Base-by-base conservation (phyloP, 176 grass and related monocot species). In the Elaeis guineensis region DNA sequence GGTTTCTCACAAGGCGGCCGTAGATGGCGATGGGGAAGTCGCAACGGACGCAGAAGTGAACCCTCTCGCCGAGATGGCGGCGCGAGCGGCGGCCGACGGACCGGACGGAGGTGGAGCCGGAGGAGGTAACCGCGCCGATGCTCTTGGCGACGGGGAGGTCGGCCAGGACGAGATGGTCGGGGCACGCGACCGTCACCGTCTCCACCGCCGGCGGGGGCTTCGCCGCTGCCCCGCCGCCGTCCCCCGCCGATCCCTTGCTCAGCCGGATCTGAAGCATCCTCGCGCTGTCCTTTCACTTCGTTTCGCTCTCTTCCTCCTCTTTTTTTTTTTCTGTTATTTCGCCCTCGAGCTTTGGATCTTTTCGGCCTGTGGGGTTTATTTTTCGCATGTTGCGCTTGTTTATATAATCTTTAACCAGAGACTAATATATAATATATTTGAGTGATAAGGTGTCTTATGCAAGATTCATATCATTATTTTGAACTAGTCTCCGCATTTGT, bases 21-120 rank as follows among this genome's bases (percentile, higher is more conserved):
- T 69, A 58, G 32, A 69, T 57, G n/a, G 67, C 67, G 67, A 71
- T 56, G 9, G 69, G 69, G 48, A 71, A 50, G 57, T 71, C 69
- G 21, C 69, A 71, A 7, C 69, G 57, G 44, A 71, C 39, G 35
- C 69, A 71, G 57, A 71, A 71, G 69, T 71, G 69, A 16, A 60
- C 57, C 20, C 57, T 55, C 55, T 71, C 56, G 22, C 69, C 56
- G 44, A 51, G 7, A 9, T 51, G 56, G 20, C 69, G 55, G 16
- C 56, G 69, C 48, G 39, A 60, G 39, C 69, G 69, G 21, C 69
- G 69, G 19, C 69, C 69, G 69, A 71, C 35, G 5, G 39, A 58
- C 9, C 69, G 55, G 17, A 71, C 57, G 44, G 16, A 16, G 17
- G 69, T 55, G 22, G 69, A 17, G 17, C 55, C 21, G 69, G 56